phyloP scores from a whole-genome alignment of 1,284 basidiomycete species.

The Uromyces viciae-fabae region DNA sequence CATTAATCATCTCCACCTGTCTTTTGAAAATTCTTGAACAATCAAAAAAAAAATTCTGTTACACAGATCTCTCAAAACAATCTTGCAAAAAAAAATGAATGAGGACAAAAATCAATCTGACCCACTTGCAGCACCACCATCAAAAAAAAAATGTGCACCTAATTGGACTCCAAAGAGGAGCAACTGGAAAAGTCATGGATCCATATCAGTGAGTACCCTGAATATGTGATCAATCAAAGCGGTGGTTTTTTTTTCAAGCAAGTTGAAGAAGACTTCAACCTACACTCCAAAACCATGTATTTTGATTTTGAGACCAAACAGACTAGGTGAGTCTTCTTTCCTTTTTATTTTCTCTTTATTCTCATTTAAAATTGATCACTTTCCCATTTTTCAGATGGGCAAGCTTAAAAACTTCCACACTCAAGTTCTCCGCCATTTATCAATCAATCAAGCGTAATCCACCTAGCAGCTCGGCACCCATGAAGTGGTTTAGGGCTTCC shows the following conservation, averaged over 20 bases:
- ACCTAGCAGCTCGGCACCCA: neutral
- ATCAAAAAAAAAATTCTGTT: neutral
- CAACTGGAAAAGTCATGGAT: neutral
- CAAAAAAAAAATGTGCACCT: neutral
- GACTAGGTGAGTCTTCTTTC: neutral
- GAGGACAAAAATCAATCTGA: neutral
- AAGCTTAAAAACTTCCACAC: neutral
- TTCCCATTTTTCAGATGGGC: neutral
- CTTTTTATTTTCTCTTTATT: neutral
- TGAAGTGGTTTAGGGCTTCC: neutral
- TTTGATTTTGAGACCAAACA: neutral
- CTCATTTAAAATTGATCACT: neutral
- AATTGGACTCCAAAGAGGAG: constrained; percentile 1
- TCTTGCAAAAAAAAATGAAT: neutral
- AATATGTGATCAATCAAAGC: neutral
- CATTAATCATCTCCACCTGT: neutral
- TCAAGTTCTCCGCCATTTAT: neutral
- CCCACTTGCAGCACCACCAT: neutral
- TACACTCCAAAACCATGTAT: neutral
- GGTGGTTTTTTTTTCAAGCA: neutral
- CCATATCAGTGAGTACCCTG: neutral
- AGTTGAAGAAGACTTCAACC: neutral
- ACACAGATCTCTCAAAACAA: neutral
- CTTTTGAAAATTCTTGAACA: neutral
- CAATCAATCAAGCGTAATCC: neutral